Evolutionary conservation across 805 yeast genomes (phyloP), one percentile per base, ranked within the genome.

Genomic region (Candida namnaoensis): DNA sequence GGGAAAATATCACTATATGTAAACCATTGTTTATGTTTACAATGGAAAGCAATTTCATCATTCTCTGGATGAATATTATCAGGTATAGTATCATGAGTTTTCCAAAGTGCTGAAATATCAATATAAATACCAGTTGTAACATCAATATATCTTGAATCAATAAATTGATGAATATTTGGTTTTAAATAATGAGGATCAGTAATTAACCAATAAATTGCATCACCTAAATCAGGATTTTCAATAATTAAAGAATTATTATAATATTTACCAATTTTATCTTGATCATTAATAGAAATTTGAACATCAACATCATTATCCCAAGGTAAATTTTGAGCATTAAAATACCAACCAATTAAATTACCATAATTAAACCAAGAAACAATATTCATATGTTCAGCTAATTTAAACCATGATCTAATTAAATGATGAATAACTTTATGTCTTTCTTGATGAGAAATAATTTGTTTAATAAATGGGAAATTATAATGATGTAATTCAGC

Each of bases 331-430:
- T 74, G 54, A 1, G 81, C 82, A 52, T 74, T 76, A 70, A 76
- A 77, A 48, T 72, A 71, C 74, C 80, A 79, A 7, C 82, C 80
- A 26, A 80, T 64, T 44, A 80, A 61, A 9, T 82, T 64, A 3
- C 86, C 86, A 56, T 78, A 82, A 5, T 80, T 75, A 32, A 80
- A 65, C 83, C 85, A 80, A 0, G 82, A 70, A 6, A 80, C 47
- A 35, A 53, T 41, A 2, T 68, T 71, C 19, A 68, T 59, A 12
- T 65, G 60, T 14, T 61, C 52, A 28, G 76, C 57, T 51, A 78
- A 74, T 35, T 68, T 62, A 19, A 78, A 63, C 78, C 82, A 80
- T 4, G 78, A 67, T 42, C 78, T 62, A 5, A 71, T 48, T 33
- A 78, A 47, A 38, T 73, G 66, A 51, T 78, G 81, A 24, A 77